Evolutionary conservation across 2,329 filamentous ascomycete species (phyloP).

Genomic region (Claviceps arundinis): DNA sequence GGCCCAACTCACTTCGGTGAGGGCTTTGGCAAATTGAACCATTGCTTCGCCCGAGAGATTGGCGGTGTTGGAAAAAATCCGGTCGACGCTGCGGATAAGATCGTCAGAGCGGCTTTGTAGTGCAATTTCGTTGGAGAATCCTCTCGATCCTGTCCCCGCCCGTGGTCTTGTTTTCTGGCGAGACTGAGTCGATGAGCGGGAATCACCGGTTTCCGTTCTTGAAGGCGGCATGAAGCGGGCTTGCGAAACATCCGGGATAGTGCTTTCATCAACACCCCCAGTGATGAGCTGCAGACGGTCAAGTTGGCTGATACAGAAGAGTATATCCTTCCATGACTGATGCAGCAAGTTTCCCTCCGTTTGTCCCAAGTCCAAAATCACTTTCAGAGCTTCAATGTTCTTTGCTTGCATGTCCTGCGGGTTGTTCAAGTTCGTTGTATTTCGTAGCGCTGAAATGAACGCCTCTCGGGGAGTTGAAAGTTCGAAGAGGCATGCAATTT

Average conservation of each 20-base stretch:
- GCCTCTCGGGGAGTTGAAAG: conserved; percentile 86
- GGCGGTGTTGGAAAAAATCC: conserved; percentile 93
- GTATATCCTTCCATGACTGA: conserved; percentile 86
- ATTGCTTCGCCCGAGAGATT: conserved; percentile 90
- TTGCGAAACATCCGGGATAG: conserved; percentile 83
- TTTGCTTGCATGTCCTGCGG: conserved; percentile 90
- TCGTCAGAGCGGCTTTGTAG: conserved; percentile 87
- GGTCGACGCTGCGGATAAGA: conserved; percentile 82
- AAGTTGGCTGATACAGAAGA: conserved; percentile 90
- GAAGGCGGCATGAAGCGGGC: conserved; percentile 55
- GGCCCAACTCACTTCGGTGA: conserved; percentile 97
- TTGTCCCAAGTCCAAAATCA: conserved; percentile 80
- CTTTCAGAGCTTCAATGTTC: conserved; percentile 89
- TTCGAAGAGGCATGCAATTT: conserved; percentile 87
- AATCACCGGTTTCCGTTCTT: conserved; percentile 38
- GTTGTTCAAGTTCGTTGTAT: conserved; percentile 92
- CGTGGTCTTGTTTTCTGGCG: conserved; percentile 32
- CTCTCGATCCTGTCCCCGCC: conserved; percentile 46
- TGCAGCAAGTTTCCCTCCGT: conserved; percentile 83
- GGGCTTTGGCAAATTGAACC: conserved; percentile 80
- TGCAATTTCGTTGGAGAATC: conserved; percentile 66
- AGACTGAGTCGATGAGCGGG: conserved; percentile 56
- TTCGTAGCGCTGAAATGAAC: conserved; percentile 84
- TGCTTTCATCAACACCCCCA: conserved; percentile 83
- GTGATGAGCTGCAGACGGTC: conserved; percentile 92